Percentiles rank a stretch among this genome's conserved stretches.
Conservation (phyloP, 495 filamentous ascomycete species). For the Clavariopsis aquatica region DNA sequence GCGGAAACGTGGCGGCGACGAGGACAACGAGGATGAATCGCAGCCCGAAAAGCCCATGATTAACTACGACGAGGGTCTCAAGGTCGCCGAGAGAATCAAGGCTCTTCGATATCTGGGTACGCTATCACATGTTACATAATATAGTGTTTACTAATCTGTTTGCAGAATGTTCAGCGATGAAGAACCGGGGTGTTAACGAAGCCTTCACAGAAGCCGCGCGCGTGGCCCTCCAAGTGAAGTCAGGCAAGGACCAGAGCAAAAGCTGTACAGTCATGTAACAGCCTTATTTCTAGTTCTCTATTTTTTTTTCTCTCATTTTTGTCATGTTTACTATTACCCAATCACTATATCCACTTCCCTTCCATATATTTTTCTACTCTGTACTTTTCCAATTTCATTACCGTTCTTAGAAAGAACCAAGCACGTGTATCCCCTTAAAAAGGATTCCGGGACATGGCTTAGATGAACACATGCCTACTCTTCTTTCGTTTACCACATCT, state of each 20-base stretch:
- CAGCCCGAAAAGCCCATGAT: conserved; percentile 70
- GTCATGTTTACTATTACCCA: not conserved
- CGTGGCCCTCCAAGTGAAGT: conserved; percentile 89
- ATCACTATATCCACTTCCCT: conserved; percentile 4
- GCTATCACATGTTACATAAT: not conserved
- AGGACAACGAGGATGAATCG: conserved; percentile 52
- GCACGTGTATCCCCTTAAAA: not conserved
- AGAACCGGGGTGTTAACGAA: conserved; percentile 95
- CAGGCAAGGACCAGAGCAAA: conserved; percentile 43
- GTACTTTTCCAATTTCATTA: not conserved
- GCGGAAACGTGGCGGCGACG: conserved; percentile 66
- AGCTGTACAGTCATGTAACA: conserved; percentile 43
- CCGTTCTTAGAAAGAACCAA: not conserved
- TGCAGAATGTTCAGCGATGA: conserved; percentile 92
- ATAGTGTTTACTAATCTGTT: conserved; percentile 9
- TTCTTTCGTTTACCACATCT: not conserved
- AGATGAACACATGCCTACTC: not conserved
- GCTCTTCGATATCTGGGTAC: conserved; percentile 85
- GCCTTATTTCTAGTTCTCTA: not conserved
- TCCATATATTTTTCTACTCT: conserved; percentile 5
- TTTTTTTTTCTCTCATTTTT: not conserved
- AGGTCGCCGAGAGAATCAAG: conserved; percentile 85
- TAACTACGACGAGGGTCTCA: conserved; percentile 87
- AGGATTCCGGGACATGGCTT: not conserved
- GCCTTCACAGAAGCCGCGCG: conserved; percentile 97